Conservation (phyloP, 177 flowering plant genomes). For the Vitis hybrid region DNA sequence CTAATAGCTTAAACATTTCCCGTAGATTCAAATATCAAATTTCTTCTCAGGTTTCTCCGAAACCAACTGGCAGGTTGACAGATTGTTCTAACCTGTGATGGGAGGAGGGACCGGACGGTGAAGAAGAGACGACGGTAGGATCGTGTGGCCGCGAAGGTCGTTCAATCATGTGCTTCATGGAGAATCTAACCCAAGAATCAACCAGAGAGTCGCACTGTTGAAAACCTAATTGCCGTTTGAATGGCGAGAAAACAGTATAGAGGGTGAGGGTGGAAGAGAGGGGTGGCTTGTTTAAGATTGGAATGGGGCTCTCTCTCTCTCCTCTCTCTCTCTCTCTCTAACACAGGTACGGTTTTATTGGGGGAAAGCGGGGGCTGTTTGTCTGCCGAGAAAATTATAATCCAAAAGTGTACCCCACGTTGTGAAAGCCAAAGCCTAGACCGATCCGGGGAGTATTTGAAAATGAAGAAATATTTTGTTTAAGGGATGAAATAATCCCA, state of each 20-base stretch:
- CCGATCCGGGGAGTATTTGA: too few relatives aligned
- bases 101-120: conserved; percentile 7
- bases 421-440: too few relatives aligned
- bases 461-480: too few relatives aligned
- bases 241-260: not conserved
- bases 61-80: not conserved
- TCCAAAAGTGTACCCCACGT: not conserved
- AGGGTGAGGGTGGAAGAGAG: too few relatives aligned
- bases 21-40: not conserved
- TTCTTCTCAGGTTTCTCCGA: too few relatives aligned
- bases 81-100: conserved; percentile 5
- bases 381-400: not conserved
- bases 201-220: not conserved
- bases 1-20: not conserved
- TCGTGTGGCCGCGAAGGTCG: conserved; percentile 4
- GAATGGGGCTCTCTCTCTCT: not conserved
- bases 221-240: not conserved
- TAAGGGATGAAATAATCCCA: too few relatives aligned
- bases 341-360: too few relatives aligned
- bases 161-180: not conserved
- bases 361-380: not conserved
- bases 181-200: not conserved
- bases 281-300: not conserved
- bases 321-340: not conserved
- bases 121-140: conserved; percentile 1